Conservation (phyloP, 2,329 filamentous ascomycete genomes). For the Thelonectria discophora region DNA sequence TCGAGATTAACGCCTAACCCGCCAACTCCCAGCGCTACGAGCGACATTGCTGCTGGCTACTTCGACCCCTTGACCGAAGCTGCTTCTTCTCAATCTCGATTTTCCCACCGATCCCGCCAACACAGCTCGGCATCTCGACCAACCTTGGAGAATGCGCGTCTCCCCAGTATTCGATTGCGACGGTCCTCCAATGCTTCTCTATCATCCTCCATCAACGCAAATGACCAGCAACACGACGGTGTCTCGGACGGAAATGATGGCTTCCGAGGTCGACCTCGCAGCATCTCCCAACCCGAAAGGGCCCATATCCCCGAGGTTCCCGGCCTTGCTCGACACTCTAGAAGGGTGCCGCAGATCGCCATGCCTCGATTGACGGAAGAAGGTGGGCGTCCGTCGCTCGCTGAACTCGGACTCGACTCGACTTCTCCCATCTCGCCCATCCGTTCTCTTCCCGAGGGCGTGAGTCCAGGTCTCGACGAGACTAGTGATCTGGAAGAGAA, state of each 20-base stretch:
- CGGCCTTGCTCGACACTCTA: constrained; percentile 42
- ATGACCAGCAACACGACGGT: constrained; percentile 14
- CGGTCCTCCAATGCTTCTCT: constrained; percentile 39
- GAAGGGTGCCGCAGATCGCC: constrained; percentile 45
- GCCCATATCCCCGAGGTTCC: constrained; percentile 32
- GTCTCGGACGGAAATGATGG: constrained; percentile 22
- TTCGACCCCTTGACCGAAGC: constrained; percentile 36
- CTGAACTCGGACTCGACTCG: constrained; percentile 44
- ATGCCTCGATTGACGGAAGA: constrained; percentile 54
- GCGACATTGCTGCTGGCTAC: constrained; percentile 38
- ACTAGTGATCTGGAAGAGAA: not conserved
- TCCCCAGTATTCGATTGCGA: constrained; percentile 41
- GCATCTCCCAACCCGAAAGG: constrained; percentile 48
- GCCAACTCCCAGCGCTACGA: constrained; percentile 30
- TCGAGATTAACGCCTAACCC: constrained; percentile 19
- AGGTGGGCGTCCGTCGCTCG: constrained; percentile 47
- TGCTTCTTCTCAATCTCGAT: constrained; percentile 37
- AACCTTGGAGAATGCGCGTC: constrained; percentile 29
- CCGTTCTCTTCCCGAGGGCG: constrained; percentile 40
- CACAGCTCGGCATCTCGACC: constrained; percentile 23
- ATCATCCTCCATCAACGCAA: constrained; percentile 11
- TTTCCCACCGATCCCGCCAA: constrained; percentile 28
- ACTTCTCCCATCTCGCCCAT: constrained; percentile 38
- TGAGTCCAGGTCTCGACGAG: not conserved
- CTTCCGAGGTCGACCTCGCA: constrained; percentile 44